These are phyloP conservation scores for Ophiosphaerella korrae DNA, from an alignment of 2,329 filamentous ascomycete species.

Conservation along the genomic window DNA sequence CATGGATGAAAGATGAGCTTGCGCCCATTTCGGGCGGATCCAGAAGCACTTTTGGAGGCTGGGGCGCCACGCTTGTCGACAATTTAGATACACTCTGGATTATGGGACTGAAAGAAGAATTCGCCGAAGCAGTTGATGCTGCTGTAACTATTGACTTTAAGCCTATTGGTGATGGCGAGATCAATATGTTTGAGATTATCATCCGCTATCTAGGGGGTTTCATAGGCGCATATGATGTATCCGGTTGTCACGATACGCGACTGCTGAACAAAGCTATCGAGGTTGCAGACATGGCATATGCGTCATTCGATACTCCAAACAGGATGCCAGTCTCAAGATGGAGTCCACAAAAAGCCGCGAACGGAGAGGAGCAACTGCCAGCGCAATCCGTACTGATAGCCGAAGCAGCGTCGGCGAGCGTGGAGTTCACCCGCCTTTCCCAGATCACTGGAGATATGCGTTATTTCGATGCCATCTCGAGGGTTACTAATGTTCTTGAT, in stretches of 20 bases:
- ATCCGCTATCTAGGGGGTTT: conserved; percentile 88
- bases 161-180: conserved; percentile 39
- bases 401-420: conserved; percentile 51
- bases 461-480: conserved; percentile 53
- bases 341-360: conserved; percentile 45
- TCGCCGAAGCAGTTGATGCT: conserved; percentile 50
- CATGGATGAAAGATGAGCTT: conserved; percentile 56
- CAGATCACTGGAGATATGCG: conserved; percentile 51
- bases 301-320: conserved; percentile 88
- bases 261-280: conserved; percentile 79
- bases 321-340: conserved; percentile 72
- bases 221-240: conserved; percentile 84
- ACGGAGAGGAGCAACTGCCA: conserved; percentile 44
- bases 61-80: conserved; percentile 54
- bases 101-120: conserved; percentile 53
- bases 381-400: conserved; percentile 49
- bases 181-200: conserved; percentile 57
- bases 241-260: conserved; percentile 65
- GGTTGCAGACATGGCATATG: conserved; percentile 78
- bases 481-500: conserved; percentile 49
- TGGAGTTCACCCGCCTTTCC: conserved; percentile 55
- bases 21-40: conserved; percentile 47
- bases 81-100: conserved; percentile 54
- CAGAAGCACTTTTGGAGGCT: conserved; percentile 51
- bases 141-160: conserved; percentile 50